Evolutionary conservation across 306 rosid genomes (phyloP).

Genomic region (Casuarina cunninghamiana): DNA sequence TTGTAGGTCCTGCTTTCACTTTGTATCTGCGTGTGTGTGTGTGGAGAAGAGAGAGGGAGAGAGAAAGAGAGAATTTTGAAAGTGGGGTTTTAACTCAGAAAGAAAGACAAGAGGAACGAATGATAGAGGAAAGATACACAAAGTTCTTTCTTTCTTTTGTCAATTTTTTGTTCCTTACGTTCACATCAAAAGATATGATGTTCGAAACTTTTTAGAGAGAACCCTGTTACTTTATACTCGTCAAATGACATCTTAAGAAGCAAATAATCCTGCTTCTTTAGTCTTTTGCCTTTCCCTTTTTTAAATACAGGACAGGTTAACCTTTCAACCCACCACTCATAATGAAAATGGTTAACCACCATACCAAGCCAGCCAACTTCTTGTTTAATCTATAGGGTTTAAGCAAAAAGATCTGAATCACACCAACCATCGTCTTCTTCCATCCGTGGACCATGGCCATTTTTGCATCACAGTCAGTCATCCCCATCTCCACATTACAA

Average conservation of each 20-base stretch:
- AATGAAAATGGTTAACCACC: not conserved
- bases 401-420: not conserved
- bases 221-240: no score
- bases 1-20: conserved; percentile 14
- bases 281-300: not conserved
- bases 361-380: not conserved
- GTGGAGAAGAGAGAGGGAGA: not conserved
- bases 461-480: not conserved
- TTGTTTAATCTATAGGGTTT: not conserved
- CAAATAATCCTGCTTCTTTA: not conserved
- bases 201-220: not conserved
- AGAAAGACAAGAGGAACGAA: conserved; percentile 24
- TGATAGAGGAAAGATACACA: conserved; percentile 7
- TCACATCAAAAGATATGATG: not conserved
- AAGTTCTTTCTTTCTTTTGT: no score
- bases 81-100: conserved; percentile 5
- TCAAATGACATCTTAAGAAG: no score
- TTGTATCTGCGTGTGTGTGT: no score
- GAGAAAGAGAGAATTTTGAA: not conserved
- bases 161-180: not conserved
- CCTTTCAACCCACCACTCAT: not conserved
- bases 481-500: not conserved
- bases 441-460: not conserved
- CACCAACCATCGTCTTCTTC: not conserved
- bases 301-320: not conserved